phyloP scores from a whole-genome alignment of 2,329 filamentous ascomycete species.

The Aaosphaeria arxii region DNA sequence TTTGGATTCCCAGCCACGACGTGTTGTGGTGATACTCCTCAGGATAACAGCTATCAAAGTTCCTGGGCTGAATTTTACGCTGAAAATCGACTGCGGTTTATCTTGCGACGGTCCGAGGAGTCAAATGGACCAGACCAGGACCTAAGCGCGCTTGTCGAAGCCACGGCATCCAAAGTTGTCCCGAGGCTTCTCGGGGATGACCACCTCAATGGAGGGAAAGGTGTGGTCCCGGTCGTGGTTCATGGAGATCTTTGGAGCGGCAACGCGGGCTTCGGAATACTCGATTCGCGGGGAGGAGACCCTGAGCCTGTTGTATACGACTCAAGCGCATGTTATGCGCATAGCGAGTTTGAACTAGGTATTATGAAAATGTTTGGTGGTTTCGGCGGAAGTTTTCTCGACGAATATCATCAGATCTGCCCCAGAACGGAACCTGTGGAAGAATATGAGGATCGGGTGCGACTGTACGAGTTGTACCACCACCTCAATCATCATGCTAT shows the following conservation, averaged over 20 bases:
- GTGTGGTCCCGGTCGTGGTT: slow-evolving; percentile 72
- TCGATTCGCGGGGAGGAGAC: slow-evolving; percentile 55
- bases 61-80: slow-evolving; percentile 88
- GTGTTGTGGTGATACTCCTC: slow-evolving; percentile 80
- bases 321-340: slow-evolving; percentile 76
- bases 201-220: slow-evolving; percentile 59
- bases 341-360: slow-evolving; percentile 85
- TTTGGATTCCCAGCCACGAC: slow-evolving; percentile 86
- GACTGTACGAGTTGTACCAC: slow-evolving; percentile 86
- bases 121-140: slow-evolving; percentile 64
- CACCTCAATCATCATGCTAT: slow-evolving; percentile 85
- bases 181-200: slow-evolving; percentile 70
- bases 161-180: slow-evolving; percentile 63
- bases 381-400: slow-evolving; percentile 68
- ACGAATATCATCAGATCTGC: slow-evolving; percentile 72
- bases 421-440: slow-evolving; percentile 75
- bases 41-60: slow-evolving; percentile 70
- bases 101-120: slow-evolving; percentile 57
- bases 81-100: slow-evolving; percentile 66
- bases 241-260: slow-evolving; percentile 96
- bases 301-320: slow-evolving; percentile 82
- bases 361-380: slow-evolving; percentile 98
- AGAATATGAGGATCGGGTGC: slow-evolving; percentile 82
- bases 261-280: slow-evolving; percentile 67
- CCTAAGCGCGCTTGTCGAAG: slow-evolving; percentile 62